phyloP scores from a whole-genome alignment of 2,329 filamentous ascomycete species.

The Rhytidhysteron rufulum region DNA sequence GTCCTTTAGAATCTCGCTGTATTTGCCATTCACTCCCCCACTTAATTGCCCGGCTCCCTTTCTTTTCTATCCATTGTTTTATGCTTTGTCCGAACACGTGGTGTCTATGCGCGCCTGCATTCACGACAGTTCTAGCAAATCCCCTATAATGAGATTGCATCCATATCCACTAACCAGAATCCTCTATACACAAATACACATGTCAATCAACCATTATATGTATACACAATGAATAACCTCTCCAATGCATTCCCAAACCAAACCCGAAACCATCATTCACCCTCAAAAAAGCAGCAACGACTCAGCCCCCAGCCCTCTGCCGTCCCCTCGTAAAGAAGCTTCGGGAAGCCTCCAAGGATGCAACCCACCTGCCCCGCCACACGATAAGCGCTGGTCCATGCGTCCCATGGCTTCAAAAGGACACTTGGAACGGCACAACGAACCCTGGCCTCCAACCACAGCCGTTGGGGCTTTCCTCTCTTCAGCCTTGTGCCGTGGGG shows the following conservation, averaged over 20 bases:
- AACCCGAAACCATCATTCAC: not conserved
- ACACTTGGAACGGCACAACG: no score
- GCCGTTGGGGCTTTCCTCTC: no score
- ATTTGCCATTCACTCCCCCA: not conserved
- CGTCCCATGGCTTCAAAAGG: no score
- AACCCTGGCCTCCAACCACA: no score
- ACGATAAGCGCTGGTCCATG: slow-evolving; percentile 8
- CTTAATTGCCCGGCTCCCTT: not conserved
- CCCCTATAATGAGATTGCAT: not conserved
- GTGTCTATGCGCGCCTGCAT: slow-evolving; percentile 25
- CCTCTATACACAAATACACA: no score
- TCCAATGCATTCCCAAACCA: not conserved
- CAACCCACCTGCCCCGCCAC: slow-evolving; percentile 1
- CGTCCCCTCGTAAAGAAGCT: no score
- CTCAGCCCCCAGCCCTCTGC: no score
- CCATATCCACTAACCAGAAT: not conserved
- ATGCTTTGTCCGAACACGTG: slow-evolving; percentile 15
- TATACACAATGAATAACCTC: not conserved
- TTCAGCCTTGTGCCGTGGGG: no score
- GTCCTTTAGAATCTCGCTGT: slow-evolving; percentile 1
- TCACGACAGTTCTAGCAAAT: not conserved
- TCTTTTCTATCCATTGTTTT: slow-evolving; percentile 23
- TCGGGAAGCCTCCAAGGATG: no score
- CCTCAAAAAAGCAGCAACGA: slow-evolving; percentile 1
- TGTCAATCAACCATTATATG: not conserved